phyloP scores from a whole-genome alignment of 148 eudicot genomes.

The Vaccinium vitisidaea region DNA sequence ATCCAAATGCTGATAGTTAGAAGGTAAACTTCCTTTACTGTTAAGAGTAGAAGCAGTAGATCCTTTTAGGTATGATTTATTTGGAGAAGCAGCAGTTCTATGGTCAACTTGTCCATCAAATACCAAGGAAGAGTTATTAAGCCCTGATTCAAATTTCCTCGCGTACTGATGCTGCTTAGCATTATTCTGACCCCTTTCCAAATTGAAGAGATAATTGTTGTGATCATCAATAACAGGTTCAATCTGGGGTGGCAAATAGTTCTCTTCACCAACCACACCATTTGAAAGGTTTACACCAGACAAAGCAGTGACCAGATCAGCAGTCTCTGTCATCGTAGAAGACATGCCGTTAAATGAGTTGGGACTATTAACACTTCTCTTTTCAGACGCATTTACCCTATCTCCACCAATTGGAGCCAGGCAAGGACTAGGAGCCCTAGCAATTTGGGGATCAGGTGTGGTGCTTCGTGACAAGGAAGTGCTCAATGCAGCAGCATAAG shows the following conservation, averaged over 20 bases:
- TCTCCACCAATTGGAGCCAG: conserved; percentile 92
- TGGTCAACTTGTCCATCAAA: conserved; percentile 39
- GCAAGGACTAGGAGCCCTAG: conserved; percentile 90
- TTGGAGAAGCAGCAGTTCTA: conserved; percentile 40
- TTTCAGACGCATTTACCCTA: conserved; percentile 52
- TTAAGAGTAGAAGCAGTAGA: conserved; percentile 41
- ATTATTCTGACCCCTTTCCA: conserved; percentile 50
- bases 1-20: conserved; percentile 62
- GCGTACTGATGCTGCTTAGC: conserved; percentile 47
- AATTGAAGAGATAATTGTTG: conserved; percentile 48
- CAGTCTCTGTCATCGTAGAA: conserved; percentile 46
- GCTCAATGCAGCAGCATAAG: conserved; percentile 92
- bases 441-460: conserved; percentile 90
- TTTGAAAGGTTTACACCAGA: conserved; percentile 81
- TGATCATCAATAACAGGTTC: conserved; percentile 51
- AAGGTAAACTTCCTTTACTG: conserved; percentile 44
- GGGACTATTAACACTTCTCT: conserved; percentile 47
- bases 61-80: conserved; percentile 54
- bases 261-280: conserved; percentile 48
- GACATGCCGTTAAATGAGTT: conserved; percentile 57
- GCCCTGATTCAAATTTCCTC: conserved; percentile 50
- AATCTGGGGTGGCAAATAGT: conserved; percentile 40
- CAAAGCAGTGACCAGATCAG: conserved; percentile 68
- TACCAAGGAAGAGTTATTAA: conserved; percentile 32
- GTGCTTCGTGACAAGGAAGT: conserved; percentile 85